A percentile compares a stretch with the other conserved stretches of the same genome.
Conservation (phyloP, 2,329 filamentous ascomycete genomes). For the Zymoseptoria brevis region DNA sequence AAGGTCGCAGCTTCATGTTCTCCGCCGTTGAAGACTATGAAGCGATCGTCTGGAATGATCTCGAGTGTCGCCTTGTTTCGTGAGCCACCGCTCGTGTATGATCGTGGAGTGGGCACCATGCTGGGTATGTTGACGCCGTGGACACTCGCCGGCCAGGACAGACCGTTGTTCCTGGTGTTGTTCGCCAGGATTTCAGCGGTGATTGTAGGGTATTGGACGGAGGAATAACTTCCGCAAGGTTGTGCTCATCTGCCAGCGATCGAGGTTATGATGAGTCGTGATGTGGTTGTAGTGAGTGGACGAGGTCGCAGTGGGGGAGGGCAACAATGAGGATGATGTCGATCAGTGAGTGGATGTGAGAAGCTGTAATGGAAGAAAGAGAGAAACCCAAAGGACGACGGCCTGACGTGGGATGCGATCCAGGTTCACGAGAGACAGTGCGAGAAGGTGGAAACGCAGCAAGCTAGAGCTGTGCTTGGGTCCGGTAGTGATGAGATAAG, state of each 20-base stretch:
- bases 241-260: not conserved
- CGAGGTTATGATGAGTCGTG: not conserved
- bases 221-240: not conserved
- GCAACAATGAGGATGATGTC: not conserved
- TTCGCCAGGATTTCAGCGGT: not conserved
- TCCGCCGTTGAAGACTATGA: slow-evolving; percentile 44
- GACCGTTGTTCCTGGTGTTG: not conserved
- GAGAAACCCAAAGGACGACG: not conserved
- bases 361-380: not conserved
- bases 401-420: not conserved
- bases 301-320: not conserved
- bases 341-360: not conserved
- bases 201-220: not conserved
- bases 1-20: slow-evolving; percentile 38
- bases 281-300: not conserved
- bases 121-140: slow-evolving; percentile 11
- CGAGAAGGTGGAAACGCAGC: not conserved
- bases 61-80: slow-evolving; percentile 31
- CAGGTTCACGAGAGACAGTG: not conserved
- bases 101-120: slow-evolving; percentile 25
- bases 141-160: slow-evolving; percentile 10
- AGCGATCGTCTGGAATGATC: slow-evolving; percentile 41
- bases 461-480: not conserved
- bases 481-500: not conserved
- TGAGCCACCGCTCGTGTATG: slow-evolving; percentile 9